Base-by-base conservation (phyloP, 1,139 yeast genomes). In the Zygoascus meyerae region DNA sequence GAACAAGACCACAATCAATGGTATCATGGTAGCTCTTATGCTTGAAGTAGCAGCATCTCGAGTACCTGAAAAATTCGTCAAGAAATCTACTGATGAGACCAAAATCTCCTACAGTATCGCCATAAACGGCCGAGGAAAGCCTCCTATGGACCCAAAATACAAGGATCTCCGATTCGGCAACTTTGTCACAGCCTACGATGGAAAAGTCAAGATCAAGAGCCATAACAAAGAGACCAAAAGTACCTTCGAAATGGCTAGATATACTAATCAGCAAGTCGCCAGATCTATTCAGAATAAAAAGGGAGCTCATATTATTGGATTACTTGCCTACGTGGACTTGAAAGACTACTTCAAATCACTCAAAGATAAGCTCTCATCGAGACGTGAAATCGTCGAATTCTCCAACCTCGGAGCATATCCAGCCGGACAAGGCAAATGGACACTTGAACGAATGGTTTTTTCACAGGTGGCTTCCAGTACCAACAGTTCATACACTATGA, bases 391-490 rank as follows among this genome's bases (percentile, higher is more conserved):
- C 8, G 55, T 47, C 7, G 60, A 56, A 42, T 38, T 56, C 9
- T 56, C 60, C 15, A 56, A 56, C 47, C 51, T 56, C 17, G 60
- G 60, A 28, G 46, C 49, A 8, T 45, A 48, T 14, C 34, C 46
- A 7, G 30, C 45, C 14, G 37, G 35, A 8, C 38, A 34, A 10
- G 44, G 45, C 31, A 34, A 38, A 2, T 38, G 40, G 31, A 28
- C 42, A 10, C 37, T 48, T 35, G 39, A 41, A 3, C 37, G 32
- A 14, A 40, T 51, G 21, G 29, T 40, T 26, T 52, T 52, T 37
- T 42, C 47, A 18, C 55, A 52, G 38, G 52, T 49, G n/a, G 44
- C 31, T 12, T 35, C 48, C 12, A 41, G 47, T 11, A 35, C 44
- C 2, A 47, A 49, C 9, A 42, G 50, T 5, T 38, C 48, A 21